Percentiles rank a stretch among this genome's conserved stretches.
phyloP scores from a whole-genome alignment of 164 flowering plant genomes.

The Stephania yunnanensis region DNA sequence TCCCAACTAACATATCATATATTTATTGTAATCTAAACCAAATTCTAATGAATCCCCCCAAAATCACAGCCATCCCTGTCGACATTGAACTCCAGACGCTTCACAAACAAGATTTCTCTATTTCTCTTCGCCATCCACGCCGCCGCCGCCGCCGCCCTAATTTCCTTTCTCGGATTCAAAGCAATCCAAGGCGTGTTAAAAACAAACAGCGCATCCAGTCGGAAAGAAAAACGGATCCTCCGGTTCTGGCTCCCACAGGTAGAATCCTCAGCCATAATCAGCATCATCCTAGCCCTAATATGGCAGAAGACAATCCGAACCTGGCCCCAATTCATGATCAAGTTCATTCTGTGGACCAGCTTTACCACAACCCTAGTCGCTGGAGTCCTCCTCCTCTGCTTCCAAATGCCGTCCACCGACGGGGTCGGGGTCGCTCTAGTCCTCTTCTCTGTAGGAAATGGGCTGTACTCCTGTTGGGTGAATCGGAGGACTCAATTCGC shows the following conservation, averaged over 20 bases:
- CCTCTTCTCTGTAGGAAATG: conserved; percentile 65
- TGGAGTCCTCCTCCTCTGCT: conserved; percentile 74
- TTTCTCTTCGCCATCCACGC: conserved; percentile 59
- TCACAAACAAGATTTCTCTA: conserved; percentile 62
- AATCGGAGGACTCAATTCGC: conserved; percentile 49
- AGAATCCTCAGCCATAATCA: conserved; percentile 58
- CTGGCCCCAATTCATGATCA: conserved; percentile 74
- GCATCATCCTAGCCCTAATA: conserved; percentile 56
- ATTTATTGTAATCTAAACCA: too few relatives aligned
- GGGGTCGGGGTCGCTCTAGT: conserved; percentile 61
- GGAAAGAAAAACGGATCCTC: conserved; percentile 44
- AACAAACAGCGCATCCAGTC: conserved; percentile 18
- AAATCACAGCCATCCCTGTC: conserved; percentile 33
- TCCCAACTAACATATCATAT: too few relatives aligned
- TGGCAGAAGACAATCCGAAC: conserved; percentile 75
- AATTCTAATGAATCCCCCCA: neutral
- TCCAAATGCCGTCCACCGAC: conserved; percentile 66
- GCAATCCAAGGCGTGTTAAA: conserved; percentile 51
- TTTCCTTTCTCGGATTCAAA: conserved; percentile 53
- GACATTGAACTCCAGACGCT: conserved; percentile 55
- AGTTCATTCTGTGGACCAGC: conserved; percentile 65
- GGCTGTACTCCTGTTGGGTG: conserved; percentile 88
- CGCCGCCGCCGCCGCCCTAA: conserved; percentile 43
- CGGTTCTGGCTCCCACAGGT: conserved; percentile 62
- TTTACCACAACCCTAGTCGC: conserved; percentile 52